Percentiles rank a stretch among this genome's conserved stretches.
These are phyloP conservation scores for Suillus decipiens DNA, from an alignment of 768 basidiomycete genomes.

Conservation along the genomic window DNA sequence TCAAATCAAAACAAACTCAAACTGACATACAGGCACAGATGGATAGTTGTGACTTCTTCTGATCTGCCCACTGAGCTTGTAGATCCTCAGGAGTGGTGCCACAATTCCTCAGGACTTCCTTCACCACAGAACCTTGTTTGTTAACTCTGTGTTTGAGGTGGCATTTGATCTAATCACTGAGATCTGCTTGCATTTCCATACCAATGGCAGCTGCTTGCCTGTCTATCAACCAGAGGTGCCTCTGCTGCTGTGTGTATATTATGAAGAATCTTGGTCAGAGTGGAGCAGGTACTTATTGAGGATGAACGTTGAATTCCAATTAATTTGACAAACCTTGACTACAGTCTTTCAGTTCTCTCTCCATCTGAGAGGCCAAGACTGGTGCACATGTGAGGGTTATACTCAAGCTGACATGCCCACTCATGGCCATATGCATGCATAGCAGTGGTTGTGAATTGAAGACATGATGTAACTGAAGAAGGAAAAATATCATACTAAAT, in stretches of 20 bases:
- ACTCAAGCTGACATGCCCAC: constrained; percentile 28
- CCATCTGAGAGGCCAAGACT: constrained; percentile 13
- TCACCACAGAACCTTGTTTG: constrained; percentile 6
- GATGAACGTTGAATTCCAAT: constrained; percentile 36
- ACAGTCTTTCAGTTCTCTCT: constrained; percentile 24
- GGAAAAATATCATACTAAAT: neutral
- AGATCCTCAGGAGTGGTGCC: constrained; percentile 21
- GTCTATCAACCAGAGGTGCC: constrained; percentile 37
- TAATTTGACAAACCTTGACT: constrained; percentile 35
- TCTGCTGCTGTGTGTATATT: constrained; percentile 18
- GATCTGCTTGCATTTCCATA: constrained; percentile 24
- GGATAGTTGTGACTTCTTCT: constrained; percentile 19
- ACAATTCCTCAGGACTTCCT: constrained; percentile 19
- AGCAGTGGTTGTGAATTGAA: constrained; percentile 34
- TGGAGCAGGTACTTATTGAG: constrained; percentile 27
- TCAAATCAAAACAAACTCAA: rapidly evolving
- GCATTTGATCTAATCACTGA: constrained; percentile 35
- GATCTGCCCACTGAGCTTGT: constrained; percentile 34
- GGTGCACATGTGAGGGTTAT: neutral
- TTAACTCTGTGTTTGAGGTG: constrained; percentile 9
- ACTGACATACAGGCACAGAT: too few species aligned
- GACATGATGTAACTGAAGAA: constrained; percentile 15
- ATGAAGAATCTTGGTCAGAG: neutral
- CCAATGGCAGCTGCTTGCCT: constrained; percentile 30
- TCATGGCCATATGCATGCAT: constrained; percentile 44